Base-by-base conservation (phyloP, 495 filamentous ascomycete species). In the Amphirosellinia nigrospora region DNA sequence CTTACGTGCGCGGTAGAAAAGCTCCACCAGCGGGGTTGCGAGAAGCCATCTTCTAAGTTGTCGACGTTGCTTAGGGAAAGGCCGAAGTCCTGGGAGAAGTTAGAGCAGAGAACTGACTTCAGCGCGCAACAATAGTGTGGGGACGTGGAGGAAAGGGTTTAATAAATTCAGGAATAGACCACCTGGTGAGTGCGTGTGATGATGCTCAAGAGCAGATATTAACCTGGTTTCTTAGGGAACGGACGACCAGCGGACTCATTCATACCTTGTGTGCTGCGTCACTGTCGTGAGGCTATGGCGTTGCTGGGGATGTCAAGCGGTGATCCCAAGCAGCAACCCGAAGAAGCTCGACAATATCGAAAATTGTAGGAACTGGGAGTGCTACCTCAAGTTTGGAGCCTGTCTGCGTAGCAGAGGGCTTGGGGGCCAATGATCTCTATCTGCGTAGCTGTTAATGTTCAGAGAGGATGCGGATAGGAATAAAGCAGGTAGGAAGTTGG, bases 1-100 rank as follows among this genome's bases (percentile, higher is more conserved):
- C 66, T 69, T 46, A 69, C 66, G 39, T 39, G n/a, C 15, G 21
- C 5, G 66, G 66, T 7, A 69, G 45, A 28, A 15, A 10, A 4
- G n/a, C 66, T 50, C 56, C 53, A 21, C 46, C 21, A 39, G 9
- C 15, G 13, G 45, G 36, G 28, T 19, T 21, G 41, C 16, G 48
- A 16, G 34, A 34, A 43, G 64, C 52, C 64, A 67, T 67, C 23
- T n/a, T 67, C 23, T 30, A 8, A 7, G 11, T 36, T 32, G 48
- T 21, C 34, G 19, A 45, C 15, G n/a, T 41, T 56, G 45, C 9
- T 41, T 28, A 19, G 23, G 23, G n/a, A 21, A 23, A 59, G 34
- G 8, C n/a, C 32, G 28, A 16, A 45, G 39, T 58, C 15, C 46
- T 36, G 28, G 6, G 21, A 32, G 2, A 23, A 1, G 38, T 66